Percentiles rank a stretch among this genome's conserved stretches.
Conservation (phyloP, 805 yeast species). For the Ascoidea asiatica region DNA sequence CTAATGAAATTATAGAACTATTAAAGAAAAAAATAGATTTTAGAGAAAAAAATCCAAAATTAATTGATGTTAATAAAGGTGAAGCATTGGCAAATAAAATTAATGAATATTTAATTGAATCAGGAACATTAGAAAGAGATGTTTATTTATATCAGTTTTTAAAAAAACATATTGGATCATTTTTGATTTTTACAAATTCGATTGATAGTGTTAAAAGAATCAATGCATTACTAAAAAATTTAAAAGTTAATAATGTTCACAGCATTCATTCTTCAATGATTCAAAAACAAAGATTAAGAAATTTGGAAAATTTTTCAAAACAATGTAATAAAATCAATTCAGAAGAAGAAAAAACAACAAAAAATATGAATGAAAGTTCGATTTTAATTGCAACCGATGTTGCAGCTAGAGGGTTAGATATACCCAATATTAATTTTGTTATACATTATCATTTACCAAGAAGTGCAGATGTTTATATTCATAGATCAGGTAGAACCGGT, state of each 20-base stretch:
- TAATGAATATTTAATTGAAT: conserved; percentile 80
- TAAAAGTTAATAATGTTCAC: conserved; percentile 52
- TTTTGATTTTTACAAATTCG: conserved; percentile 88
- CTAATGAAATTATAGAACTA: conserved; percentile 50
- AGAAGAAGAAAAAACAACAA: conserved; percentile 11
- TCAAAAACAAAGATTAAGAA: conserved; percentile 81
- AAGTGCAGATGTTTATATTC: conserved; percentile 87
- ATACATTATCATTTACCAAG: conserved; percentile 93
- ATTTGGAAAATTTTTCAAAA: conserved; percentile 66
- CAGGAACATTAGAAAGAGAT: conserved; percentile 80
- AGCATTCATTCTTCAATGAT: conserved; percentile 90
- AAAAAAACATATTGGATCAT: conserved; percentile 74
- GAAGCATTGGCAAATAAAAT: conserved; percentile 63
- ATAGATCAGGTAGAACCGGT: conserved; percentile 97
- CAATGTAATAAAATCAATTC: conserved; percentile 22
- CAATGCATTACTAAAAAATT: conserved; percentile 57
- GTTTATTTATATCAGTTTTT: conserved; percentile 79
- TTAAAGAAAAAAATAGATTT: conserved; percentile 61
- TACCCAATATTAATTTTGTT: conserved; percentile 82
- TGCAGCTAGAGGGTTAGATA: conserved; percentile 96
- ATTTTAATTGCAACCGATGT: conserved; percentile 92
- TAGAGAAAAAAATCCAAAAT: conserved; percentile 48
- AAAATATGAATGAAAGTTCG: conserved; percentile 32
- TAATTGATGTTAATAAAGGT: conserved; percentile 79
- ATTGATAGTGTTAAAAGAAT: conserved; percentile 87